Percentiles rank a stretch among this genome's conserved stretches.
Evolutionary conservation across 192 early-diverging fungal species (phyloP).

Genomic region (Mortierella claussenii): DNA sequence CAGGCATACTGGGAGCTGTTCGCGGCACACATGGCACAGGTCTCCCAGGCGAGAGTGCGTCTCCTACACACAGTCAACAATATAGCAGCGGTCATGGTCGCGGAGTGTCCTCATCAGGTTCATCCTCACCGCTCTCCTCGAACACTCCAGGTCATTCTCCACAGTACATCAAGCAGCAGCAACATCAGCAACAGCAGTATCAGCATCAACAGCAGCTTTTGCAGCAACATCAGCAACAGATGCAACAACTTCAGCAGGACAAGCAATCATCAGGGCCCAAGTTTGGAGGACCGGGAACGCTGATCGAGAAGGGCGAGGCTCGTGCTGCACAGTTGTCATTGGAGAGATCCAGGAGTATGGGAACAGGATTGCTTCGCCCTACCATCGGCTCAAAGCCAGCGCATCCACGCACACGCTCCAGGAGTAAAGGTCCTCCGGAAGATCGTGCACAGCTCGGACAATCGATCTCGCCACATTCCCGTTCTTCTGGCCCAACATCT

Average conservation of each 20-base stretch:
- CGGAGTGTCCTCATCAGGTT: slow-evolving; percentile 5
- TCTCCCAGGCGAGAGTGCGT: neutral
- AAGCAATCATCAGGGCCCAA: slow-evolving; percentile 6
- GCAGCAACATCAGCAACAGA: slow-evolving; percentile 6
- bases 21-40: slow-evolving; percentile 7
- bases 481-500: neutral
- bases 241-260: slow-evolving; percentile 11
- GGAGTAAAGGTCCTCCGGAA: slow-evolving; percentile 31
- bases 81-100: slow-evolving; percentile 22
- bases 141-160: neutral
- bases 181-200: slow-evolving; percentile 6
- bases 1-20: slow-evolving; percentile 18
- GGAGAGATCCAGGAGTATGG: slow-evolving; percentile 32
- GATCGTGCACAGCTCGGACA: slow-evolving; percentile 7
- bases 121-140: slow-evolving; percentile 5
- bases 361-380: slow-evolving; percentile 33
- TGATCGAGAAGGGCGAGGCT: slow-evolving; percentile 37
- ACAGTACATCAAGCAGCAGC: slow-evolving; percentile 15
- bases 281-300: slow-evolving; percentile 44
- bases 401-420: slow-evolving; percentile 20
- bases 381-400: neutral
- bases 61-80: neutral
- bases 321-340: slow-evolving; percentile 24
- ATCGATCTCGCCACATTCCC: slow-evolving; percentile 15
- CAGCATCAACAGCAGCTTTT: slow-evolving; percentile 8